Evolutionary conservation across 129 eudicot species (phyloP).

Genomic region (Flaveria robusta): DNA sequence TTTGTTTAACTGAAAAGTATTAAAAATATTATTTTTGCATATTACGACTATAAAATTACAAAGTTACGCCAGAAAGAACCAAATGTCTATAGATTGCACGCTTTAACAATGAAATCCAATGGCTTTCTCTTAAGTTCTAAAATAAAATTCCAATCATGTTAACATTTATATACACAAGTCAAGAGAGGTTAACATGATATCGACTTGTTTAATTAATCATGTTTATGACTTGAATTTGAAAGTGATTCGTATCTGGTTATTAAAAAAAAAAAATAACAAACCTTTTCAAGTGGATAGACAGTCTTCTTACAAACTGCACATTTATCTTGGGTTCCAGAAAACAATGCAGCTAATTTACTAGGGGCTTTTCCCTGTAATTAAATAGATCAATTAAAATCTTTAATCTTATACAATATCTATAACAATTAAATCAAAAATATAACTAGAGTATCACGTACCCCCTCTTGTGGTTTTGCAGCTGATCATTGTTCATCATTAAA

Average conservation of each 20-base stretch:
- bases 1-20: no score
- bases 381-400: not conserved
- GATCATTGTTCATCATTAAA: conserved; percentile 12
- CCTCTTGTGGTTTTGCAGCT: conserved; percentile 42
- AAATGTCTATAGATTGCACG: not conserved
- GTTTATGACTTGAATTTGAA: no score
- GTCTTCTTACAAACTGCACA: conserved; percentile 81
- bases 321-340: conserved; percentile 92
- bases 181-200: no score
- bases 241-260: not conserved
- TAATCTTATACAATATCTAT: not conserved
- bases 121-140: no score
- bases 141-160: no score
- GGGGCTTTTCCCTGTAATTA: conserved; percentile 56
- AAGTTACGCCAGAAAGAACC: not conserved
- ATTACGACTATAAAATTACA: not conserved
- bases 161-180: no score
- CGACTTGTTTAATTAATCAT: no score
- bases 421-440: not conserved
- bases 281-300: conserved; percentile 95
- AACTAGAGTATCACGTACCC: conserved; percentile 48
- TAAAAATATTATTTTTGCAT: not conserved
- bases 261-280: conserved; percentile 25
- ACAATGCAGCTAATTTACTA: conserved; percentile 65
- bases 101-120: no score